phyloP scores from a whole-genome alignment of 1,284 basidiomycete species.

The Anthracocystis setariae region DNA sequence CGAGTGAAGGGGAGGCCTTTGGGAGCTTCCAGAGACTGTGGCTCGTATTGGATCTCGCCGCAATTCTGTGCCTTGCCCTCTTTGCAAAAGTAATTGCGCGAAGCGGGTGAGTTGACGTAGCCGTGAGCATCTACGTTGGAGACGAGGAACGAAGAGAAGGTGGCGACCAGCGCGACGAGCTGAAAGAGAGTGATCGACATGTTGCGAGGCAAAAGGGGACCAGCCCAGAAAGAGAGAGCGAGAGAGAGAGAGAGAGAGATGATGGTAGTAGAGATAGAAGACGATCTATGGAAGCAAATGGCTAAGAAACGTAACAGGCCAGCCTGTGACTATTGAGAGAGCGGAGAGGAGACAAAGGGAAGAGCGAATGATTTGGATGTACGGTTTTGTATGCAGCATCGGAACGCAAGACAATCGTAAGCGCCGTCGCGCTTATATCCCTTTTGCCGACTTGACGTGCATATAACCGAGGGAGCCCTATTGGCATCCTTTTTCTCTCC shows the following conservation, averaged over 20 bases:
- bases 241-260: conserved; percentile 12
- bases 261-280: conserved; percentile 18
- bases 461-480: conserved; percentile 12
- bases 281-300: conserved; percentile 1
- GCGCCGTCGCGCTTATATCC: conserved; percentile 8
- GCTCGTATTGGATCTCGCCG: conserved; percentile 52
- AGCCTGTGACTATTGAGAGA: conserved; percentile 1
- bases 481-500: not conserved
- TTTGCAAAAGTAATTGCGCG: conserved; percentile 73
- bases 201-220: conserved; percentile 12
- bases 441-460: conserved; percentile 7
- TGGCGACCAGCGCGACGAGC: conserved; percentile 40
- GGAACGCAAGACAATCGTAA: conserved; percentile 12
- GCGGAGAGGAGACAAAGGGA: not conserved
- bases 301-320: conserved; percentile 3
- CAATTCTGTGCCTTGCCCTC: conserved; percentile 62
- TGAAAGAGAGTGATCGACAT: conserved; percentile 19
- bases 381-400: conserved; percentile 4
- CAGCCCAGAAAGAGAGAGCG: conserved; percentile 13
- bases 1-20: conserved; percentile 46
- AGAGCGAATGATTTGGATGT: no score
- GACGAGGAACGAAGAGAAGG: conserved; percentile 37
- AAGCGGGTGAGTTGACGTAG: conserved; percentile 69
- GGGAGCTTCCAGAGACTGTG: conserved; percentile 45
- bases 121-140: conserved; percentile 43